Evolutionary conservation across 257 asterid species (phyloP).

Genomic region (Primulina eburnea): DNA sequence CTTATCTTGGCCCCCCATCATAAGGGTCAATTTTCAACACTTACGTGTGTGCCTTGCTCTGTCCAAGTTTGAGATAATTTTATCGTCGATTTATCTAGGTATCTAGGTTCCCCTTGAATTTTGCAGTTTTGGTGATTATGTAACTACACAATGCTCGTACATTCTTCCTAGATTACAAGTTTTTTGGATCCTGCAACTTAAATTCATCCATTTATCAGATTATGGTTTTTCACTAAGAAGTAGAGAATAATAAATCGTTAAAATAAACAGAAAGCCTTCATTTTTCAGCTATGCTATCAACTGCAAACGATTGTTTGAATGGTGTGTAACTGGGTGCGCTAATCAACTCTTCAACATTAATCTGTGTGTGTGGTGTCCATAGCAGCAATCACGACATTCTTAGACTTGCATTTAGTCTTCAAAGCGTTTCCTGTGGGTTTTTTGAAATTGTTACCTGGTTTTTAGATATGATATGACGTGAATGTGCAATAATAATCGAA

Average conservation of each 20-base stretch:
- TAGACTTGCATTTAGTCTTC: not conserved
- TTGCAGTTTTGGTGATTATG: conserved; percentile 32
- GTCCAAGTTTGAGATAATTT: conserved; percentile 16
- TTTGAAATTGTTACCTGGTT: not conserved
- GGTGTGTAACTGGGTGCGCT: not conserved
- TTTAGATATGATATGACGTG: not conserved
- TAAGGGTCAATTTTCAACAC: conserved; percentile 22
- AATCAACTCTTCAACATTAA: not conserved
- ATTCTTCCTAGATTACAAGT: conserved; percentile 7
- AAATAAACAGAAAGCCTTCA: not conserved
- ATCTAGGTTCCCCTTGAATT: conserved; percentile 15
- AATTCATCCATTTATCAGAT: not conserved
- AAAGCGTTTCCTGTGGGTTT: not conserved
- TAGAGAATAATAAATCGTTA: not conserved
- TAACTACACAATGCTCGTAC: conserved; percentile 1
- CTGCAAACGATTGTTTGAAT: not conserved
- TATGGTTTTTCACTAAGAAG: not conserved
- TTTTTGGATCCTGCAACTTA: conserved; percentile 4
- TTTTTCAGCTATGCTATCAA: not conserved
- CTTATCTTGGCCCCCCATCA: conserved; percentile 97
- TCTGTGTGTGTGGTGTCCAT: no score
- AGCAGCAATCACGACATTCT: not conserved
- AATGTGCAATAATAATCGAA: not conserved
- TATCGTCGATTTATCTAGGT: not conserved
- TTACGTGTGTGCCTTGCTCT: not conserved